These are phyloP conservation scores for Chaetomium sp. DNA, from an alignment of 2,329 filamentous ascomycete species.

Conservation along the genomic window DNA sequence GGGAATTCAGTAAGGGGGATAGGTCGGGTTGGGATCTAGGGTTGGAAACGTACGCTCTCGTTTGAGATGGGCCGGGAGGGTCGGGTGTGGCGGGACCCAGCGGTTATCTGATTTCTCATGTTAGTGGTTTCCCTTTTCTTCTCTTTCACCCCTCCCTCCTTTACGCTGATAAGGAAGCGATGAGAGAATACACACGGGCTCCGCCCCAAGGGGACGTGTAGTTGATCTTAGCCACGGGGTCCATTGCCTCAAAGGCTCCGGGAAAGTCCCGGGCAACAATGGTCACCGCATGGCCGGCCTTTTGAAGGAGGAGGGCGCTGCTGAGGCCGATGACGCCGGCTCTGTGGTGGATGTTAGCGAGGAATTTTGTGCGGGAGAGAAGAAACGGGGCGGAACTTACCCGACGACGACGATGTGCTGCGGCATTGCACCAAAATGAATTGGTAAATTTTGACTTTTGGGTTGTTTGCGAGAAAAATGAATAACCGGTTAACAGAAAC, in stretches of 20 bases:
- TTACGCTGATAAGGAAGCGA: background rate
- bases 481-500: no score
- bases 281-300: constrained; percentile 34
- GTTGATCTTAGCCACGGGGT: constrained; percentile 37
- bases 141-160: no score
- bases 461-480: no score
- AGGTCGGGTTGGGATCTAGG: no score
- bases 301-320: constrained; percentile 40
- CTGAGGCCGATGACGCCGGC: constrained; percentile 49
- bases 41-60: constrained; percentile 29
- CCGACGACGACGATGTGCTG: constrained; percentile 17
- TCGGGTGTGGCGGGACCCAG: constrained; percentile 37
- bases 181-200: constrained; percentile 27
- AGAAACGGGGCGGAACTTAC: constrained; percentile 1
- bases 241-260: constrained; percentile 39
- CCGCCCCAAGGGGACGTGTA: constrained; percentile 54
- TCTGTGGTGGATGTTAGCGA: constrained; percentile 27
- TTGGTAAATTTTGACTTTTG: no score
- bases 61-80: constrained; percentile 26
- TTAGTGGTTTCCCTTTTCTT: background rate
- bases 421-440: constrained; percentile 1
- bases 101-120: constrained; percentile 35
- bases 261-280: constrained; percentile 43
- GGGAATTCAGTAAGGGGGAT: no score
- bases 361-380: background rate